Evolutionary conservation across 2,329 filamentous ascomycete genomes (phyloP).

Genomic region (Diaporthe humulicola): DNA sequence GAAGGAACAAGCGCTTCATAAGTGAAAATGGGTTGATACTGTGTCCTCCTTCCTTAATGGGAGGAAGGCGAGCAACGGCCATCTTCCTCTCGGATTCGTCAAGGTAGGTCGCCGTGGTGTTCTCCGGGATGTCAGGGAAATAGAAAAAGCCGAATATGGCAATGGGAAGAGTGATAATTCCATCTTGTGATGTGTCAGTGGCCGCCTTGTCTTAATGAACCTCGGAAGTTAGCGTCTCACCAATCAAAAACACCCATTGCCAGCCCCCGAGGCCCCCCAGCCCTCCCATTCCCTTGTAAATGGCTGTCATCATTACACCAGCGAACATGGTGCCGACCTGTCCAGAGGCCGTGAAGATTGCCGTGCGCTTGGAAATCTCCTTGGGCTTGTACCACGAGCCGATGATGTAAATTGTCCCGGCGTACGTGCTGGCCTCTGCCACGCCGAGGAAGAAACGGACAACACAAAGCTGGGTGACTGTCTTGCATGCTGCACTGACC

Average conservation of each 20-base stretch:
- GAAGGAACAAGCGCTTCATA: conserved; percentile 46
- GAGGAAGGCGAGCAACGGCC: conserved; percentile 47
- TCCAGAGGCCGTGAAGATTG: conserved; percentile 65
- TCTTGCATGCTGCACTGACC: conserved; percentile 46
- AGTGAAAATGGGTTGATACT: conserved; percentile 49
- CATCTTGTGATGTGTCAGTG: conserved; percentile 47
- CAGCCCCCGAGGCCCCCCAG: conserved; percentile 57
- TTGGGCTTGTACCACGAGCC: conserved; percentile 67
- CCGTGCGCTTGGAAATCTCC: conserved; percentile 65
- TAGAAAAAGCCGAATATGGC: conserved; percentile 58
- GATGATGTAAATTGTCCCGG: conserved; percentile 62
- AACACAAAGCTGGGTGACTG: conserved; percentile 47
- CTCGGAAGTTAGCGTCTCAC: neutral
- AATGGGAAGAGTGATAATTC: conserved; percentile 61
- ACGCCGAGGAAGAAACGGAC: conserved; percentile 61
- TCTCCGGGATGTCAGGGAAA: conserved; percentile 58
- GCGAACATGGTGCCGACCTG: conserved; percentile 66
- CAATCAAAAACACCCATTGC: conserved; percentile 50
- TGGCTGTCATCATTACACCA: conserved; percentile 66
- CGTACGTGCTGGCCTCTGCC: conserved; percentile 62
- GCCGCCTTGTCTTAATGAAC: neutral
- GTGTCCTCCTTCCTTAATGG: conserved; percentile 49
- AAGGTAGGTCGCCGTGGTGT: conserved; percentile 55
- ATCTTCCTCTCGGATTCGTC: conserved; percentile 46
- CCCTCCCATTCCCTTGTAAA: conserved; percentile 53